A percentile compares a stretch with the other conserved stretches of the same genome.
phyloP scores from a whole-genome alignment of 352 stramenopile species.

The Phytopythium litorale region DNA sequence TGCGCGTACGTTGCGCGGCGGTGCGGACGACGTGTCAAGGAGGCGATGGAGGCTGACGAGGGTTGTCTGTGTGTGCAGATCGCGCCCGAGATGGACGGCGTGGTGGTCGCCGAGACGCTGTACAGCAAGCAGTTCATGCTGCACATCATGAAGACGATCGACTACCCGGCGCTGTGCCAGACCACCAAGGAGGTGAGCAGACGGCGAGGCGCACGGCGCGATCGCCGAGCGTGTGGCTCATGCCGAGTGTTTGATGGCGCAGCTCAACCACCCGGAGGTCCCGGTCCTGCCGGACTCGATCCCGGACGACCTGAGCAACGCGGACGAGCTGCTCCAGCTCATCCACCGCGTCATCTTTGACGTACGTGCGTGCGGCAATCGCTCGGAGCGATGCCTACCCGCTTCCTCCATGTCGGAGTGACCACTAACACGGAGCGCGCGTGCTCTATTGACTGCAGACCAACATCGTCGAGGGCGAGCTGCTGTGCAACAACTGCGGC shows the following conservation, averaged over 20 bases:
- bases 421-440: neutral
- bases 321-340: constrained; percentile 65
- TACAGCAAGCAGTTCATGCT: constrained; percentile 85
- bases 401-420: neutral
- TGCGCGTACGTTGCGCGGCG: constrained; percentile 33
- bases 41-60: too few relatives aligned
- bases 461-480: constrained; percentile 81
- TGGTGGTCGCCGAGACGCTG: constrained; percentile 74
- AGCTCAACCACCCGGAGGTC: constrained; percentile 81
- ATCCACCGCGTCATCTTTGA: constrained; percentile 83
- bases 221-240: neutral
- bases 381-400: neutral
- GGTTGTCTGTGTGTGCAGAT: constrained; percentile 33
- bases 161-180: constrained; percentile 70
- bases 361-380: constrained; percentile 27
- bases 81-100: constrained; percentile 68
- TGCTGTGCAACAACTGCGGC: constrained; percentile 83
- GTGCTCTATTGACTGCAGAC: constrained; percentile 31
- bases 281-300: constrained; percentile 65
- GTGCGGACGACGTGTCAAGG: neutral
- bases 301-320: constrained; percentile 45
- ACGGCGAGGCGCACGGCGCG: neutral
- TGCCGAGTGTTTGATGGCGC: constrained; percentile 1
- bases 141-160: constrained; percentile 85
- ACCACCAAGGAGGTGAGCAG: constrained; percentile 63